These are phyloP conservation scores for Cryptosporidium xiaoi DNA, from an alignment of 169 alveolate genomes.

Conservation along the genomic window DNA sequence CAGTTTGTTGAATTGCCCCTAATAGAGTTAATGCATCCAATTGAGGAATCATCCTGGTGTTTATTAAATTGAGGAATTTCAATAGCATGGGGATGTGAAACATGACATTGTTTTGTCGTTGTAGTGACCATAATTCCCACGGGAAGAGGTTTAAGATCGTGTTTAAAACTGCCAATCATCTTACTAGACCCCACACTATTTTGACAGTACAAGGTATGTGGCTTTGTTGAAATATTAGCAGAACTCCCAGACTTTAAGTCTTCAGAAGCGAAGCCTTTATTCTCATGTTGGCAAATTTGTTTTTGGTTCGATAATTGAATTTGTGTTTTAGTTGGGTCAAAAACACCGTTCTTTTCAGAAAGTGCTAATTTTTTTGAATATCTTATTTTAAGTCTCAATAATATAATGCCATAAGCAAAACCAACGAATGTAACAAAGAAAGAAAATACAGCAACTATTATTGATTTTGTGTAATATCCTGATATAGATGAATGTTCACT, in stretches of 20 bases:
- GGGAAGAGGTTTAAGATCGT: constrained; percentile 10
- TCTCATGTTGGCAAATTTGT: neutral
- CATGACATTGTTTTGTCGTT: constrained; percentile 57
- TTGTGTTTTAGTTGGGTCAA: neutral
- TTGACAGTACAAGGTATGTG: constrained; percentile 12
- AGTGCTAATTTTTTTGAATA: constrained; percentile 16
- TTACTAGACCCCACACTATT: neutral
- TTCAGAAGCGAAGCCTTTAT: constrained; percentile 2
- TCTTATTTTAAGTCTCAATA: constrained; percentile 24
- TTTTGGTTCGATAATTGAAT: constrained; percentile 5
- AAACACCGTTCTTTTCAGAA: constrained; percentile 9
- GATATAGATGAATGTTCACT: constrained; percentile 47
- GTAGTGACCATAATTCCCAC: constrained; percentile 63
- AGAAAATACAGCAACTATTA: constrained; percentile 38
- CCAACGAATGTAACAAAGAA: constrained; percentile 26
- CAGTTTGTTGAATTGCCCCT: neutral
- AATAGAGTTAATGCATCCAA: neutral
- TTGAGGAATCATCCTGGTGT: neutral
- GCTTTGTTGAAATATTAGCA: constrained; percentile 5
- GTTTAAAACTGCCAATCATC: constrained; percentile 12
- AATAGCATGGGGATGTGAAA: neutral
- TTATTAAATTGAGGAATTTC: neutral
- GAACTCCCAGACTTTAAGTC: neutral
- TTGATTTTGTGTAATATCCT: constrained; percentile 36
- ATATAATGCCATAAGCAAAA: constrained; percentile 47